Conservation (phyloP, 116 monocot species). For the Phalaenopsis hybrid region DNA sequence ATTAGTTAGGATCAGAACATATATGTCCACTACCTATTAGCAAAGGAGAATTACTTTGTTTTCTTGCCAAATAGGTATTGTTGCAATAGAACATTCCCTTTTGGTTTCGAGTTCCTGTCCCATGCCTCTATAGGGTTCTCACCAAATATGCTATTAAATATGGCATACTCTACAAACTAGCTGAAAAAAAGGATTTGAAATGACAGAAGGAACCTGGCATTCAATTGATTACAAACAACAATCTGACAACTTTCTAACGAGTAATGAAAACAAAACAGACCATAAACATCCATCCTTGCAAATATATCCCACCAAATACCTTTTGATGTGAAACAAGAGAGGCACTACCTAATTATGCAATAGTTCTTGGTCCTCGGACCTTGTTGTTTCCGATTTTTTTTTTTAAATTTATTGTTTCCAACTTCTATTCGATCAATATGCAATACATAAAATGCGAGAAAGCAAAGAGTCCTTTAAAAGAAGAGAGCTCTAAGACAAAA, state of each 20-base stretch:
- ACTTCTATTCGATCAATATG: not conserved
- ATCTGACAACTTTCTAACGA: not conserved
- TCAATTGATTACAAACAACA: not conserved
- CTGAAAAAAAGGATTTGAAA: not conserved
- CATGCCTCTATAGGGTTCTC: too few relatives aligned
- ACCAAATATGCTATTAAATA: too few relatives aligned
- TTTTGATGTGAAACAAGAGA: not conserved
- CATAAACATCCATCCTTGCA: not conserved
- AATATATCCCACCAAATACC: not conserved
- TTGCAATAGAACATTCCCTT: too few relatives aligned
- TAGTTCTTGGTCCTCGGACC: not conserved
- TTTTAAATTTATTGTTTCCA: not conserved
- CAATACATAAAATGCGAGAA: not conserved
- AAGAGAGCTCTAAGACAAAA: not conserved
- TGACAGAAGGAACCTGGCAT: not conserved
- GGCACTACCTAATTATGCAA: not conserved
- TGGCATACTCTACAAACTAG: not conserved
- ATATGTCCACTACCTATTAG: too few relatives aligned
- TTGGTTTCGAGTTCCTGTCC: too few relatives aligned
- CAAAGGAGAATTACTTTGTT: too few relatives aligned
- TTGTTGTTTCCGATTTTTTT: too few relatives aligned
- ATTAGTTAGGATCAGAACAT: too few relatives aligned
- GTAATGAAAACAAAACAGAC: not conserved
- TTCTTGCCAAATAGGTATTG: too few relatives aligned
- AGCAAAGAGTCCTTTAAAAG: not conserved